Base-by-base conservation (phyloP, 495 filamentous ascomycete species). In the Acidomyces sp. region DNA sequence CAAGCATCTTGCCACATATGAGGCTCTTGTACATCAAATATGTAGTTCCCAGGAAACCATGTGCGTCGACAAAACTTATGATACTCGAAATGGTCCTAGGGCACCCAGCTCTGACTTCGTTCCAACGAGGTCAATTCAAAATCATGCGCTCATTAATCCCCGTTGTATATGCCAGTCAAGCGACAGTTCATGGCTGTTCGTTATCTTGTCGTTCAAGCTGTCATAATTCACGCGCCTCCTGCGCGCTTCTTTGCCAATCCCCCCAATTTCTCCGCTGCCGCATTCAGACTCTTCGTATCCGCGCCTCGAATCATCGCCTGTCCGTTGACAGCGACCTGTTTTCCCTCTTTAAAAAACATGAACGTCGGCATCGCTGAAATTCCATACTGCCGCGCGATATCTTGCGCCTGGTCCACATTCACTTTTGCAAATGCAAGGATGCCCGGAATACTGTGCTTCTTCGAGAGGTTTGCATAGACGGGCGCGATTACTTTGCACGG, bases 401-500 rank as follows among this genome's bases (percentile, higher is more conserved):
- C 69, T 45, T 63, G 55, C 25, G 58, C 59, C 16, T 51, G 39
- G 46, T 77, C 74, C 18, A 75, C 67, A 59, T 78, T 62, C 44
- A 74, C 66, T 52, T 77, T 76, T 23, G 59, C 66, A 42, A 78
- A 78, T 19, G 62, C 68, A 15, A 75, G 58, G 19, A 56, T 50
- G 6, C 53, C 52, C 1, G 60, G 48, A 10, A 54, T 49, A 7
- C 56, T 46, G 35, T 56, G 47, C 20, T 51, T 37, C 15, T 69
- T 64, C 32, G 52, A 40, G 15, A 75, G 67, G 19, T 58, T 53
- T 20, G 57, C 56, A 63, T 65, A 77, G 46, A 66, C 53, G 37
- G 76, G 76, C 16, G 70, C 67, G 58, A 81, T 77, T 37, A 63
- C 64, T 52, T 75, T 74, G 70, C 76, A 80, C 20, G 77, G 75